phyloP scores from a whole-genome alignment of 441 rosid genomes.

The Eruca vesicaria region DNA sequence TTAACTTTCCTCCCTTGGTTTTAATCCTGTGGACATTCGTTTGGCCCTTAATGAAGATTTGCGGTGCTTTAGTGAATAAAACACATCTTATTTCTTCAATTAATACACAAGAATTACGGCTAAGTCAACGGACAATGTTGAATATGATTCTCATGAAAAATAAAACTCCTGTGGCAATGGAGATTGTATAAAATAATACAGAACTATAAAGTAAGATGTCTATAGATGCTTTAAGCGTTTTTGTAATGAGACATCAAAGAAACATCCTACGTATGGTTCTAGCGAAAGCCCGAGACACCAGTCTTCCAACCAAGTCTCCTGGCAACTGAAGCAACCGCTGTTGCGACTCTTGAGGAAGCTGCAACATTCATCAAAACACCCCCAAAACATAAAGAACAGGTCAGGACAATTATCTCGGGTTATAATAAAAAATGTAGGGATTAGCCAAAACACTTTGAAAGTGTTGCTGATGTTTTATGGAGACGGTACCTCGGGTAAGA shows the following conservation, averaged over 20 bases:
- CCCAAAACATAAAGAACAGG: neutral
- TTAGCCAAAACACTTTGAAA: neutral
- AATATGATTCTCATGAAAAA: neutral
- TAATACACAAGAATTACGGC: neutral
- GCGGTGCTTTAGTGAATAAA: too few relatives aligned
- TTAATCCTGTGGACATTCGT: too few relatives aligned
- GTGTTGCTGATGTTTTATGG: neutral
- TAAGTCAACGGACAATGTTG: neutral
- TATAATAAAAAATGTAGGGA: neutral
- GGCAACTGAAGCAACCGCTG: slow-evolving; percentile 77
- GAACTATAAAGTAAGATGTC: neutral
- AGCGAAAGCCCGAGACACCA: slow-evolving; percentile 77
- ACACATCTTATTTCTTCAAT: too few relatives aligned
- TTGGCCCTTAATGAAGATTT: too few relatives aligned
- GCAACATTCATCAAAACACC: slow-evolving; percentile 11
- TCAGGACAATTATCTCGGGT: neutral
- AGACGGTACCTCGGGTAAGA: slow-evolving; percentile 66
- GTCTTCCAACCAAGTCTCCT: slow-evolving; percentile 66
- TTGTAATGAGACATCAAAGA: slow-evolving; percentile 40
- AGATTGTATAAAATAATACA: neutral
- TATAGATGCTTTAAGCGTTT: neutral
- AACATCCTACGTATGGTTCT: slow-evolving; percentile 77
- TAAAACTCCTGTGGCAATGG: neutral
- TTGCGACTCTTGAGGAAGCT: slow-evolving; percentile 86
- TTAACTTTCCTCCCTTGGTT: too few relatives aligned